These are phyloP conservation scores for Stevia rebaudiana DNA, from an alignment of 140 eudicot species.

Conservation along the genomic window DNA sequence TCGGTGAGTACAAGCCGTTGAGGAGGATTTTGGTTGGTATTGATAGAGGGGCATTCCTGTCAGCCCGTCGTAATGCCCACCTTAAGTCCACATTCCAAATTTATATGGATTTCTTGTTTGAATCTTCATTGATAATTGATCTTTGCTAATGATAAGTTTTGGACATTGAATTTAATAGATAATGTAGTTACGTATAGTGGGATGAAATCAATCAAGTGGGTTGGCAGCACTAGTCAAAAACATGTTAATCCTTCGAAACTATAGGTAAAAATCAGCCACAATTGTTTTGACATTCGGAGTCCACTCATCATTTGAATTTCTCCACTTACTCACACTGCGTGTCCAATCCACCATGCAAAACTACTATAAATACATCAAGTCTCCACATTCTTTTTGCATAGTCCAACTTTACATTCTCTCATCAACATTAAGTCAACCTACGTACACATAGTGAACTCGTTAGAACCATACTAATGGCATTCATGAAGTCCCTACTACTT, in stretches of 20 bases:
- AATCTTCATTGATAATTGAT: not conserved
- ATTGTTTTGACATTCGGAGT: constrained; percentile 17
- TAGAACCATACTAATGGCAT: constrained; percentile 21
- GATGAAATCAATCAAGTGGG: constrained; percentile 30
- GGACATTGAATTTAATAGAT: too few species aligned
- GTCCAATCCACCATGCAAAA: constrained; percentile 28
- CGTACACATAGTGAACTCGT: constrained; percentile 8
- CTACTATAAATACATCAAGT: constrained; percentile 23
- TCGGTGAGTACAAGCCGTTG: too few species aligned
- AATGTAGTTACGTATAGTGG: too few species aligned
- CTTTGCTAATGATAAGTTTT: not conserved
- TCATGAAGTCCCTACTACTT: constrained; percentile 18
- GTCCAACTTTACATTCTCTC: constrained; percentile 7
- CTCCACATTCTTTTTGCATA: constrained; percentile 5
- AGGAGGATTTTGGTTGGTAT: too few species aligned
- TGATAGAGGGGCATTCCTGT: too few species aligned
- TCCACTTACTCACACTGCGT: constrained; percentile 20
- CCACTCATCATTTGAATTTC: constrained; percentile 14
- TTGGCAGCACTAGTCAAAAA: constrained; percentile 29
- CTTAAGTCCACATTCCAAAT: not conserved
- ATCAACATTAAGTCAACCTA: not conserved
- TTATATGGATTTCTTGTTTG: not conserved
- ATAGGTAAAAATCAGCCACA: constrained; percentile 20
- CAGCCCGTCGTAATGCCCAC: too few species aligned
- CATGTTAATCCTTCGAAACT: not conserved